Base-by-base conservation (phyloP, 1,284 basidiomycete genomes). In the Microbotryum saponariae region DNA sequence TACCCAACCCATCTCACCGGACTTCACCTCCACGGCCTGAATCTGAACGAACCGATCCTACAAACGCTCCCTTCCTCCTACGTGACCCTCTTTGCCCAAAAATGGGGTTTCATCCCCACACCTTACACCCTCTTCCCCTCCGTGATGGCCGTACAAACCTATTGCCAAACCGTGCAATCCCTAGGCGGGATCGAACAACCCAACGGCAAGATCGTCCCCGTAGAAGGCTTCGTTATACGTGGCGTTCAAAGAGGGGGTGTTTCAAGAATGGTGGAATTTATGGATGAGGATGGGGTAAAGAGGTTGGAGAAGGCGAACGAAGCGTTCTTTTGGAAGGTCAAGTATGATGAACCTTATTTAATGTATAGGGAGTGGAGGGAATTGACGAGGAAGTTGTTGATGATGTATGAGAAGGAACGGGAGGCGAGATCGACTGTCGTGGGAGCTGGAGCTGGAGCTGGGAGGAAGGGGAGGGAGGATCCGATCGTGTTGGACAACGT, bases 291-390 rank as follows among this genome's bases (percentile, higher is more conserved):
- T 16, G 69, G 69, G 3, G 58, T 60, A 18, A 66, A 65, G 25
- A 46, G 52, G 18, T 61, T 60, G 21, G 68, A 67, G 44, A 55
- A 55, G 4, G 27, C 54, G 6, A 88, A 88, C 18, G 85, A 89
- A 7, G 86, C 89, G 0, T 96, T 97, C 80, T 97, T 99, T 81
- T 98, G 97, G 85, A 98, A 99, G 76, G 83, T 98, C 78, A 98
- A 99, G 76, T 98, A 97, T 75, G 92, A 97, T 76, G 91, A 98
- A 74, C 94, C 94, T 0, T 98, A 98, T 74, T 85, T 97, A 79
- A 94, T 96, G 85, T 97, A 97, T 77, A 85, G 96, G 55, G 90
- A 97, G 74, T 98, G 92, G 92, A 81, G 96, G 58, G 96, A 98
- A 76, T 81, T 94, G 55, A 97, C 96, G 8, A 88, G 91, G 72